A percentile compares a stretch with the other conserved stretches of the same genome.
phyloP scores from a whole-genome alignment of 305 asterid genomes.

The Petunia hybrid region DNA sequence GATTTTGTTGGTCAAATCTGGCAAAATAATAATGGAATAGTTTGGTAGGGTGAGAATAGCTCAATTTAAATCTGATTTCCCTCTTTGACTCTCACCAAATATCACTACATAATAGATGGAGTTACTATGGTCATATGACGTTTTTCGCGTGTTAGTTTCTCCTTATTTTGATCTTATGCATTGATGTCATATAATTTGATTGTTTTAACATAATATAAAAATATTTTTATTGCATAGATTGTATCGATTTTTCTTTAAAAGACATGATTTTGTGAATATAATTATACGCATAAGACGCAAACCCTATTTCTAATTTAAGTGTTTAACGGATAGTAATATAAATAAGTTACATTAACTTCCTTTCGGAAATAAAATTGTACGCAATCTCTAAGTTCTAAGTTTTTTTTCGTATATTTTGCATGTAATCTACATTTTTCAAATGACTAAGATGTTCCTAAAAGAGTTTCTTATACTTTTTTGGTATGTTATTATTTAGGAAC shows the following conservation, averaged over 20 bases:
- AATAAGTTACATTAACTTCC: too few relatives aligned
- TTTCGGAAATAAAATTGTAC: background rate
- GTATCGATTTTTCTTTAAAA: background rate
- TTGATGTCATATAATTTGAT: background rate
- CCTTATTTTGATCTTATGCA: background rate
- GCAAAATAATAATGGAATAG: background rate
- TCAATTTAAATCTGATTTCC: background rate
- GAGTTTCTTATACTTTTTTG: background rate
- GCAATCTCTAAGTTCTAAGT: background rate
- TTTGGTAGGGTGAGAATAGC: background rate
- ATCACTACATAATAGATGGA: background rate
- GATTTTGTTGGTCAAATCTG: background rate
- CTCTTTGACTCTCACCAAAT: background rate
- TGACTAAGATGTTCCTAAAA: background rate
- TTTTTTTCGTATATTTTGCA: too few relatives aligned
- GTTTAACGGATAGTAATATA: background rate
- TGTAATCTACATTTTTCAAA: background rate
- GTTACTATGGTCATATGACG: background rate
- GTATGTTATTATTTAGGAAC: background rate
- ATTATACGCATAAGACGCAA: background rate
- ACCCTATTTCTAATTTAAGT: background rate
- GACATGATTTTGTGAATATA: background rate
- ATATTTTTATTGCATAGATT: background rate
- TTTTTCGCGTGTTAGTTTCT: too few relatives aligned
- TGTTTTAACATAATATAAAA: background rate